These are phyloP conservation scores for Acacia confusa DNA, from an alignment of 306 rosid genomes.

Conservation along the genomic window DNA sequence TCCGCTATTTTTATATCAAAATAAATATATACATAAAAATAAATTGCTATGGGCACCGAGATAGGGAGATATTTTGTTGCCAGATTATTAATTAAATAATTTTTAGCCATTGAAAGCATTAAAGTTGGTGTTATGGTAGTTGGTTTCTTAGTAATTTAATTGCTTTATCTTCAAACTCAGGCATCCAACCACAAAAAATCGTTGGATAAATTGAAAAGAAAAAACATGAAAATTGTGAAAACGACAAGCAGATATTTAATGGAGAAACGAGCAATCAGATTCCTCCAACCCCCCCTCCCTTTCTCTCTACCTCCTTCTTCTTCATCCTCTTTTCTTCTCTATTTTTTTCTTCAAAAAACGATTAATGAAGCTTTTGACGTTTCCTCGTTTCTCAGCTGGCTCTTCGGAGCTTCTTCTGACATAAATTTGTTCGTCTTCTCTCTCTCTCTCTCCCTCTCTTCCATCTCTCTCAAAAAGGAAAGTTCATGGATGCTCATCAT, in stretches of 20 bases:
- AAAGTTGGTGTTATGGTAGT: slow-evolving; percentile 81
- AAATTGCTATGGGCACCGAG: neutral
- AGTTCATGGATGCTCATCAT: slow-evolving; percentile 50
- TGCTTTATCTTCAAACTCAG: slow-evolving; percentile 84
- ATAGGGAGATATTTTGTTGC: neutral
- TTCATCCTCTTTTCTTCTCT: slow-evolving; percentile 33
- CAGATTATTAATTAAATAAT: slow-evolving; percentile 13
- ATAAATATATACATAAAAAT: neutral
- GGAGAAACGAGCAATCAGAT: slow-evolving; percentile 59
- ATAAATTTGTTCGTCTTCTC: slow-evolving; percentile 37
- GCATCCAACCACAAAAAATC: slow-evolving; percentile 83
- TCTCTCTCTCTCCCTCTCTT: slow-evolving; percentile 18
- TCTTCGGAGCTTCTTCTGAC: slow-evolving; percentile 66
- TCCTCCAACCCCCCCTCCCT: slow-evolving; percentile 37
- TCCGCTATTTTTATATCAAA: neutral
- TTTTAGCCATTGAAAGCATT: slow-evolving; percentile 47
- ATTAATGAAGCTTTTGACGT: slow-evolving; percentile 56
- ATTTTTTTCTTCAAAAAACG: slow-evolving; percentile 16
- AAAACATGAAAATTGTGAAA: slow-evolving; percentile 57
- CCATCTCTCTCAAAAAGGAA: slow-evolving; percentile 29
- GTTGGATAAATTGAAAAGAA: slow-evolving; percentile 30
- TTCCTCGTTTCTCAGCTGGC: slow-evolving; percentile 80
- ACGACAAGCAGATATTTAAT: slow-evolving; percentile 93
- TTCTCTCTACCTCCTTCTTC: slow-evolving; percentile 27
- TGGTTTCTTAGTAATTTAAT: slow-evolving; percentile 74